Evolutionary conservation across 73 alveolate species (phyloP).

Genomic region (Uronychia setigera): DNA sequence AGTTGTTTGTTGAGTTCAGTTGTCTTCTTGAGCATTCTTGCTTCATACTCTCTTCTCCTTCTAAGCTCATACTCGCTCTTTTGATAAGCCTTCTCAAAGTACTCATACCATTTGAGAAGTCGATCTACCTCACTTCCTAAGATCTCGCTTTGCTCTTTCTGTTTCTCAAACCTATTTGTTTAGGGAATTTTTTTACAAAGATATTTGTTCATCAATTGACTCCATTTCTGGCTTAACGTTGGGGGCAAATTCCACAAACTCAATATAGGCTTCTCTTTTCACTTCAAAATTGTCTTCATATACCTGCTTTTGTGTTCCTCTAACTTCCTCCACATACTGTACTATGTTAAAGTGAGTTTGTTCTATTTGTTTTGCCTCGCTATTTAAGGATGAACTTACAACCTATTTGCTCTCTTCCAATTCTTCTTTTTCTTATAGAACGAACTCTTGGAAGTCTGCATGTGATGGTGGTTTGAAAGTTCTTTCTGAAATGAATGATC

Average conservation of each 20-base stretch:
- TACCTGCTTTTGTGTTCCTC: background rate
- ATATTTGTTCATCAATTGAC: background rate
- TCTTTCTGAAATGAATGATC: background rate
- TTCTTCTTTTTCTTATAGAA: no score
- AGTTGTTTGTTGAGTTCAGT: background rate
- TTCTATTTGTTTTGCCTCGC: no score
- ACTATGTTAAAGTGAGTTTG: no score
- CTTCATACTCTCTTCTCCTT: background rate
- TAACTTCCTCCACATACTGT: background rate
- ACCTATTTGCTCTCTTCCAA: no score
- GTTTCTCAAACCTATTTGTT: background rate
- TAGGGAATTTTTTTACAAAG: background rate
- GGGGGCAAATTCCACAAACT: background rate
- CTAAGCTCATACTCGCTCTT: background rate
- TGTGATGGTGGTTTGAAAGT: background rate
- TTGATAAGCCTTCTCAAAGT: background rate
- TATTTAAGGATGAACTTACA: no score
- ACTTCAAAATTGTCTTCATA: background rate
- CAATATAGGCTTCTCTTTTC: background rate
- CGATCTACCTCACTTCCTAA: background rate
- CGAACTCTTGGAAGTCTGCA: background rate
- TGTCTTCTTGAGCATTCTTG: background rate
- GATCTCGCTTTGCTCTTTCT: background rate
- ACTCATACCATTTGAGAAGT: background rate
- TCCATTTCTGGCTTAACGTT: background rate